phyloP scores from a whole-genome alignment of 2,329 filamentous ascomycete genomes.

The Fusarium sp. region DNA sequence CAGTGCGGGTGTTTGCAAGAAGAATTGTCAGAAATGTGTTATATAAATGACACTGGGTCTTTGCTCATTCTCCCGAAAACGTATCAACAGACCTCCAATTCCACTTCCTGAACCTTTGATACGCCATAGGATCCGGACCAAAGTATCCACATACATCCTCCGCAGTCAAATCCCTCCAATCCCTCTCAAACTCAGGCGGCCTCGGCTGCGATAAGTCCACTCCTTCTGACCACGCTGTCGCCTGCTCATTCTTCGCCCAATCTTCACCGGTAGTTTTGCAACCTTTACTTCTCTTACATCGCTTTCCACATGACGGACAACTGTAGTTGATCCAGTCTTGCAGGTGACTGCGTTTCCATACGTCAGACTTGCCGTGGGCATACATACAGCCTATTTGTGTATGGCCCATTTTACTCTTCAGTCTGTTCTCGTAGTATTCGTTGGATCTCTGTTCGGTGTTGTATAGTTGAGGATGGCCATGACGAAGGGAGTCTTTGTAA shows the following conservation, averaged over 20 bases:
- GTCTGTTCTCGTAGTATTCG: neutral
- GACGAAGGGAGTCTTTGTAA: constrained; percentile 12
- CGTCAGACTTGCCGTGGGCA: neutral
- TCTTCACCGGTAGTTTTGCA: constrained; percentile 7
- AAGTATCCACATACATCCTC: neutral
- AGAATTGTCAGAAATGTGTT: neutral
- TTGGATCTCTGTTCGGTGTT: neutral
- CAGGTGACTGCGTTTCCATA: neutral
- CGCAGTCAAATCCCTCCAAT: constrained; percentile 10
- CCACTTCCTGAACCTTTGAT: neutral
- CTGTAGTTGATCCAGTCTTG: neutral
- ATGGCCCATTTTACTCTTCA: constrained; percentile 2
- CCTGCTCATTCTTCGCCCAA: neutral
- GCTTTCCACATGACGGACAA: neutral
- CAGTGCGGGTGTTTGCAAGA: neutral
- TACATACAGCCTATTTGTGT: neutral
- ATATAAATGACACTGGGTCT: no score
- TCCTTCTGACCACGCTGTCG: neutral
- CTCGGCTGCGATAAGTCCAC: neutral
- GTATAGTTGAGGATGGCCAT: neutral
- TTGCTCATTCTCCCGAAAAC: neutral
- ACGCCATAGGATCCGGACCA: neutral
- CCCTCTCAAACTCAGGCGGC: constrained; percentile 17
- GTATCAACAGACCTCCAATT: constrained; percentile 23
- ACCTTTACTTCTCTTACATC: constrained; percentile 1